These are phyloP conservation scores for Mychonastes homosphaera DNA, from an alignment of 139 green algal genomes.

Conservation along the genomic window DNA sequence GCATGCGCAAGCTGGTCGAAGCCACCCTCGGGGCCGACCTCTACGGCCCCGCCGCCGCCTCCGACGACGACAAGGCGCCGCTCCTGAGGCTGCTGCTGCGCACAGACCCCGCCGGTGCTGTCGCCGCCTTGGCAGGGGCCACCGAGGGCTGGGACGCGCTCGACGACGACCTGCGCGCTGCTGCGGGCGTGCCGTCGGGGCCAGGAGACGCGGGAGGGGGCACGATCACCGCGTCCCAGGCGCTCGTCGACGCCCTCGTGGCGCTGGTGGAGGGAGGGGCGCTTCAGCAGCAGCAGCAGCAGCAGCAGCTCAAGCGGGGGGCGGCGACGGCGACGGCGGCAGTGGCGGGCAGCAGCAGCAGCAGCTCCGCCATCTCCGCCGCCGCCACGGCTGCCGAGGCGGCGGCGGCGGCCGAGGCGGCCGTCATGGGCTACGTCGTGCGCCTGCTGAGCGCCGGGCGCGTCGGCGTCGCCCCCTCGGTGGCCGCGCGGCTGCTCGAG, in stretches of 20 bases:
- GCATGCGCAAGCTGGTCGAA: too few species aligned
- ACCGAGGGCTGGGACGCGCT: slow-evolving; percentile 43
- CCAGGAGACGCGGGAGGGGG: too few species aligned
- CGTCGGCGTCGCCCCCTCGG: slow-evolving; percentile 20
- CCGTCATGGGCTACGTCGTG: slow-evolving; percentile 27
- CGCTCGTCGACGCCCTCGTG: slow-evolving; percentile 30
- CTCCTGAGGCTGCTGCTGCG: slow-evolving; percentile 36
- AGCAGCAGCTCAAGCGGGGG: slow-evolving; percentile 3
- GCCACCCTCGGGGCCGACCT: too few species aligned
- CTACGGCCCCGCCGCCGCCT: background rate
- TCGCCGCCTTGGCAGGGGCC: slow-evolving; percentile 30
- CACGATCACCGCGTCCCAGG: slow-evolving; percentile 9
- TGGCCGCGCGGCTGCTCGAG: slow-evolving; percentile 27
- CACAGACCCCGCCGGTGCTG: slow-evolving; percentile 9
- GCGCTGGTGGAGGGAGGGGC: slow-evolving; percentile 22
- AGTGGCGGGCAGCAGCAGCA: background rate
- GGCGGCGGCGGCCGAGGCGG: background rate
- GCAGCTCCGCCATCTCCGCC: too few species aligned
- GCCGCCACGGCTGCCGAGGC: background rate
- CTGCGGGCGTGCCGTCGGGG: slow-evolving; percentile 22
- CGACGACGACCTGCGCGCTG: slow-evolving; percentile 39
- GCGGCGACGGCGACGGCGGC: background rate
- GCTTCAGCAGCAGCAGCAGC: too few species aligned
- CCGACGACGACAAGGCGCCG: slow-evolving; percentile 20
- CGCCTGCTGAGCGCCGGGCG: slow-evolving; percentile 23